phyloP scores from a whole-genome alignment of 148 eudicot genomes.

The Chenopodium formosanum region DNA sequence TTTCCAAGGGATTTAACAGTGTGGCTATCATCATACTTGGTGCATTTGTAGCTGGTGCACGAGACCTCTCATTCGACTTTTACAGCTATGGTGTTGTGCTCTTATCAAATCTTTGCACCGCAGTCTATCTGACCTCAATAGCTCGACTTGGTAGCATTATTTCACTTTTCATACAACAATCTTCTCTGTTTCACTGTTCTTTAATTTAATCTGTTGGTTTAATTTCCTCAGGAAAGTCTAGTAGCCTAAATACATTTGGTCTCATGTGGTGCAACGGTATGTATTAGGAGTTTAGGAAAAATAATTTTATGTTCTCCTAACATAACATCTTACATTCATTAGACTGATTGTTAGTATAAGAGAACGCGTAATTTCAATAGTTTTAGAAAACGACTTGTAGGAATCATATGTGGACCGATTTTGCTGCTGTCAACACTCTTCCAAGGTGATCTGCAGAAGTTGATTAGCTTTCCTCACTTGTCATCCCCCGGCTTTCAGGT shows the following conservation, averaged over 20 bases:
- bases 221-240: slow-evolving; percentile 43
- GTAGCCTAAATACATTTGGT: slow-evolving; percentile 56
- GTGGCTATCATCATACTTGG: slow-evolving; percentile 56
- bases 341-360: neutral
- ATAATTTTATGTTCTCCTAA: neutral
- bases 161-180: neutral
- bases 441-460: slow-evolving; percentile 44
- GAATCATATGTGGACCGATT: slow-evolving; percentile 54
- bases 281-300: neutral
- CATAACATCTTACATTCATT: no score
- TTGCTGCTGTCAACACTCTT: slow-evolving; percentile 44
- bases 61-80: slow-evolving; percentile 55
- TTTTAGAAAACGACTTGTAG: slow-evolving; percentile 20
- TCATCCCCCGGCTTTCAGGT: slow-evolving; percentile 53
- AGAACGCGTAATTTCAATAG: neutral
- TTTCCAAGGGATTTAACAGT: slow-evolving; percentile 45
- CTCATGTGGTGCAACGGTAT: slow-evolving; percentile 65
- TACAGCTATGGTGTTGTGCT: slow-evolving; percentile 55
- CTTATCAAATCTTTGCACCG: slow-evolving; percentile 48
- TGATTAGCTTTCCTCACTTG: slow-evolving; percentile 39
- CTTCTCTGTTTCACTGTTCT: slow-evolving; percentile 3
- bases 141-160: slow-evolving; percentile 51
- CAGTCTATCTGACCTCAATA: slow-evolving; percentile 56
- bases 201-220: neutral
- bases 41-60: slow-evolving; percentile 62